A percentile compares a stretch with the other conserved stretches of the same genome.
Evolutionary conservation across 352 stramenopile genomes (phyloP).

Genomic region (Globisporangium abappressorium): DNA sequence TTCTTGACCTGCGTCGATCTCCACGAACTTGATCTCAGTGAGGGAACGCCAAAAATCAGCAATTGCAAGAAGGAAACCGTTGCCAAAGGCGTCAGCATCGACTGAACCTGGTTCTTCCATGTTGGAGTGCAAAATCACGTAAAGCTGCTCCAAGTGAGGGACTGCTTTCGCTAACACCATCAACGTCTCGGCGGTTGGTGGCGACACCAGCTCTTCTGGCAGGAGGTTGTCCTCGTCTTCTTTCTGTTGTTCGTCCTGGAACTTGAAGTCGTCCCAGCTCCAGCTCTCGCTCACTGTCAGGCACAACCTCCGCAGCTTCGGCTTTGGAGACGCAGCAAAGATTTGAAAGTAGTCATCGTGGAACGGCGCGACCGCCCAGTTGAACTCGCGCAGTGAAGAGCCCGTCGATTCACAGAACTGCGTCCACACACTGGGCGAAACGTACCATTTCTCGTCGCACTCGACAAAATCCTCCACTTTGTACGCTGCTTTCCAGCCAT

Average conservation of each 20-base stretch:
- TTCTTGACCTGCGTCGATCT: slow-evolving; percentile 9
- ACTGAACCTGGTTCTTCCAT: slow-evolving; percentile 4
- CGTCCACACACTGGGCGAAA: slow-evolving; percentile 2
- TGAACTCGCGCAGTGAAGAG: slow-evolving; percentile 15
- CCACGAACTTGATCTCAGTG: slow-evolving; percentile 10
- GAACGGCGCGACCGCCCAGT: slow-evolving; percentile 19
- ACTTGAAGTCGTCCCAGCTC: slow-evolving; percentile 13
- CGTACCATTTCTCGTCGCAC: slow-evolving; percentile 25
- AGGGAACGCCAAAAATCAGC: slow-evolving; percentile 8
- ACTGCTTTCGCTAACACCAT: not conserved
- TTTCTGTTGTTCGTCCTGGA: not conserved
- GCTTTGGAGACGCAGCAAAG: slow-evolving; percentile 12
- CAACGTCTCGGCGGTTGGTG: slow-evolving; percentile 12
- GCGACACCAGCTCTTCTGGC: slow-evolving; percentile 8
- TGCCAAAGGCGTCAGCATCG: slow-evolving; percentile 12
- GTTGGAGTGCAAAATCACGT: slow-evolving; percentile 18
- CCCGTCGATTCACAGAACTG: slow-evolving; percentile 1
- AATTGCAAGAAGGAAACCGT: slow-evolving; percentile 10
- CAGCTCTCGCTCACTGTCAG: slow-evolving; percentile 19
- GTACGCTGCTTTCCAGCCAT: slow-evolving; percentile 26
- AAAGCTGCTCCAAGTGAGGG: slow-evolving; percentile 3
- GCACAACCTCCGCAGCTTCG: slow-evolving; percentile 6
- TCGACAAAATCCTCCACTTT: slow-evolving; percentile 16
- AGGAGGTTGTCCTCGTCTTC: not conserved
- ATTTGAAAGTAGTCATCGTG: slow-evolving; percentile 14